Evolutionary conservation across 306 rosid genomes (phyloP).

Genomic region (Trichosanthes truncata): DNA sequence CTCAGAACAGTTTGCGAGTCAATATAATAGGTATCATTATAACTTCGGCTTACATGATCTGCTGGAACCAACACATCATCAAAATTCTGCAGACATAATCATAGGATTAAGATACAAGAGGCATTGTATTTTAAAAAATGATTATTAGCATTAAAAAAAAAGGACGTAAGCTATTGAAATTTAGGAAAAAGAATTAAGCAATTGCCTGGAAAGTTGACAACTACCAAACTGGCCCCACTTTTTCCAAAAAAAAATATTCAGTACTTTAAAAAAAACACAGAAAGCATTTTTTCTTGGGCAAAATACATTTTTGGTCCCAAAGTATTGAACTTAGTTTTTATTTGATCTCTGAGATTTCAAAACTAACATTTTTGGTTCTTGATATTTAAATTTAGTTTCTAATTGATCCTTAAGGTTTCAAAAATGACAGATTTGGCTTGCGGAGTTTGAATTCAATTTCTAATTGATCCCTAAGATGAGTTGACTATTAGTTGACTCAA

Average conservation of each 20-base stretch:
- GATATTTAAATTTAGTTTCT: background rate
- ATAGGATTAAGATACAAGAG: background rate
- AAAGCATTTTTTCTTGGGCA: background rate
- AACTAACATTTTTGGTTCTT: background rate
- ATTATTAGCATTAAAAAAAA: background rate
- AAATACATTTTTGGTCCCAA: background rate
- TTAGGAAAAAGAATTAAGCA: background rate
- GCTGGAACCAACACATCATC: slow-evolving; percentile 97
- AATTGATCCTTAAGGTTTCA: background rate
- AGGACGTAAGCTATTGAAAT: background rate
- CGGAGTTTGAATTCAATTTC: background rate
- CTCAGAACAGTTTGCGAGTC: slow-evolving; percentile 80
- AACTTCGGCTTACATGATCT: slow-evolving; percentile 92
- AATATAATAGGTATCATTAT: slow-evolving; percentile 79
- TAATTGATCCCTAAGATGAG: background rate
- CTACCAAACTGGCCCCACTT: background rate
- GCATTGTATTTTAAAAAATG: background rate
- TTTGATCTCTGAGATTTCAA: background rate
- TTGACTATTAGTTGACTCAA: background rate
- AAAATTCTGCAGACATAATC: slow-evolving; percentile 57
- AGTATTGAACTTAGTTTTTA: background rate
- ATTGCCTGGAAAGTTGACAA: background rate
- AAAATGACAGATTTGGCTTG: background rate
- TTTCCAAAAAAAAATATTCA: background rate
- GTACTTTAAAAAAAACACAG: background rate